Evolutionary conservation across 2,329 filamentous ascomycete genomes (phyloP).

Genomic region (Curvularia spicifera): DNA sequence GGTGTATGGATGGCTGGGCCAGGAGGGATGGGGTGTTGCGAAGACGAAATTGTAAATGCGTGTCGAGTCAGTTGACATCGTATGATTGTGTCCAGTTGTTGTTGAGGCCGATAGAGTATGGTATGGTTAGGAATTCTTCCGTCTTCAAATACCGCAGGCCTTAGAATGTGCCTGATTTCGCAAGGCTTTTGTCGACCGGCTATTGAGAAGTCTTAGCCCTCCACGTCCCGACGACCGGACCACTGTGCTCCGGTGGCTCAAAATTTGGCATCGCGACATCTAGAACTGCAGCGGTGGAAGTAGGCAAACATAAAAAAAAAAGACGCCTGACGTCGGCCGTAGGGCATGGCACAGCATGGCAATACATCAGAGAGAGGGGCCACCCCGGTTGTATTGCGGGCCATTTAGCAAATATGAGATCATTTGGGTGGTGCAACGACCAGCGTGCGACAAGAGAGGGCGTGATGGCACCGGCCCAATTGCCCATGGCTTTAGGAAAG

Average conservation of each 20-base stretch:
- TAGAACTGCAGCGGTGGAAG: neutral
- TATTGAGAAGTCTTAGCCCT: slow-evolving; percentile 20
- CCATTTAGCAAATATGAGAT: slow-evolving; percentile 3
- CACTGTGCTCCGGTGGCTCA: slow-evolving; percentile 26
- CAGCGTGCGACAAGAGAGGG: neutral
- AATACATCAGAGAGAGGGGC: neutral
- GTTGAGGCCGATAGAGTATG: too few relatives aligned
- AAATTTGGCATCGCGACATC: slow-evolving; percentile 11
- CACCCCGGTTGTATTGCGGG: slow-evolving; percentile 3
- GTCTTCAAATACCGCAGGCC: neutral
- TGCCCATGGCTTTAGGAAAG: neutral
- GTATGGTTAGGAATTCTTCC: neutral
- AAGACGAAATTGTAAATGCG: slow-evolving; percentile 15
- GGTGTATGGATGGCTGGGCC: slow-evolving; percentile 56
- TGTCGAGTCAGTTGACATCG: neutral
- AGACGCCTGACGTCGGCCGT: neutral
- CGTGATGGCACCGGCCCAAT: slow-evolving; percentile 1
- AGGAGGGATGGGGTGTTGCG: slow-evolving; percentile 57
- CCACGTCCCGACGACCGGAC: slow-evolving; percentile 12
- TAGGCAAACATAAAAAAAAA: slow-evolving; percentile 1
- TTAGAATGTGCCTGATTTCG: neutral
- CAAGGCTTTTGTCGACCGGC: slow-evolving; percentile 1
- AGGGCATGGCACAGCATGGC: neutral
- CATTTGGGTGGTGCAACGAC: neutral
- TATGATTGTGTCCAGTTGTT: neutral